Evolutionary conservation across 148 eudicot genomes (phyloP), one percentile per base, ranked within the genome.

Genomic region (Cornus florida): DNA sequence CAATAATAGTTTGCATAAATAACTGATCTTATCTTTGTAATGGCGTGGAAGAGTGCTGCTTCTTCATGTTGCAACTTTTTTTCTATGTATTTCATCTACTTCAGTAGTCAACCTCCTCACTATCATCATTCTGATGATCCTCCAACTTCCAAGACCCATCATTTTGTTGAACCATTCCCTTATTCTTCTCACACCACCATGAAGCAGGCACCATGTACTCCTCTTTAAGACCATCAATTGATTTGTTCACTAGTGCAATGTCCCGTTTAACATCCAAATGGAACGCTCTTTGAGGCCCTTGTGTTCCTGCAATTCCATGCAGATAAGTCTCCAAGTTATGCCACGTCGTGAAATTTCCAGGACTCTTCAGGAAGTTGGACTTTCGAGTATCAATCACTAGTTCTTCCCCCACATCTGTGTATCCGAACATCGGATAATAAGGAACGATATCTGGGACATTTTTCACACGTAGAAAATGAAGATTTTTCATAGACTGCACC

Each of bases 251-350:
- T 3, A 94, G 79, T n/a, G 89, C 86, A 33, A 94, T 82, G 50
- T 92, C 95, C 3, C 94, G 87, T 24, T 82, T 66, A 39, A 91
- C 85, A 28, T 82, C 92, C 83, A 94, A 70, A 59, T 85, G 80
- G 73, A 92, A 94, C 79, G 83, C 92, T 41, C 80, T 83, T 12
- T 78, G 81, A 3, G 53, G 73, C 38, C 90, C 89, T 22, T 86
- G 89, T 39, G 81, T 70, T 6, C 98, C 98, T 0, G 98, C 97
- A 31, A 94, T 86, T 17, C 94, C 93, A 74, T 94, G 98, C 84
- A 94, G 7, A 46, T 94, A 89, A 59, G 62, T 89, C 83, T 94
- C 98, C 86, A 92, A 77, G 73, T 81, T 86, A 72, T 94, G 98
- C 95, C 93, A 91, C 73, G 72, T 87, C 0, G 57, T 9, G 41